Conservation (phyloP, 2,329 filamentous ascomycete species). For the Aspergillus intermedius region DNA sequence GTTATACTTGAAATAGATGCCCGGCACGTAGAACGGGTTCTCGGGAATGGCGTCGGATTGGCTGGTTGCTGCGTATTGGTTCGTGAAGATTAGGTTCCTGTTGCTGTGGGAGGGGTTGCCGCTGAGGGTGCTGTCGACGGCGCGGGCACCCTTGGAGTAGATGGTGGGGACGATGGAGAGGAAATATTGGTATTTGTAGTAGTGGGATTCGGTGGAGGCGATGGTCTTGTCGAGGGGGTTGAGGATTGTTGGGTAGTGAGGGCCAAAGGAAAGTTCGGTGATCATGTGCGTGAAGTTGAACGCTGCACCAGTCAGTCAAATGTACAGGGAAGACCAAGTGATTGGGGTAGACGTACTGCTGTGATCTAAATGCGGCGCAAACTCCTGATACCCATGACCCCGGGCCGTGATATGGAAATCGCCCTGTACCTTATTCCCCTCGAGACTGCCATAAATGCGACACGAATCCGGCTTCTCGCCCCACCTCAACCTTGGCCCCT, state of each 20-base stretch:
- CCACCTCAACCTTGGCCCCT: conserved; percentile 62
- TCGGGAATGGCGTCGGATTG: conserved; percentile 63
- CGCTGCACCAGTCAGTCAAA: conserved; percentile 40
- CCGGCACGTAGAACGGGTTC: conserved; percentile 59
- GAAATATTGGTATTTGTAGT: conserved; percentile 98
- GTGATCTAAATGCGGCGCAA: conserved; percentile 76
- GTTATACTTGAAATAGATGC: conserved; percentile 97
- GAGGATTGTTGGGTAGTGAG: conserved; percentile 87
- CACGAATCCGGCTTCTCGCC: conserved; percentile 64
- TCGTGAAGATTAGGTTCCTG: conserved; percentile 69
- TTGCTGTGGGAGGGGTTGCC: conserved; percentile 27
- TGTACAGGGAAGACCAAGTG: neutral
- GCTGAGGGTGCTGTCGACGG: conserved; percentile 37
- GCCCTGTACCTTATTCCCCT: conserved; percentile 93
- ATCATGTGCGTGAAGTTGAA: conserved; percentile 99
- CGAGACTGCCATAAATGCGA: conserved; percentile 79
- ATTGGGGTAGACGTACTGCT: conserved; percentile 48
- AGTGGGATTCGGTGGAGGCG: conserved; percentile 66
- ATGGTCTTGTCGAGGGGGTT: conserved; percentile 93
- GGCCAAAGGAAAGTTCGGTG: conserved; percentile 90
- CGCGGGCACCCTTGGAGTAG: conserved; percentile 59
- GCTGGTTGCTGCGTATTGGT: conserved; percentile 95
- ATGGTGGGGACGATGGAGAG: conserved; percentile 89
- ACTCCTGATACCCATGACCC: conserved; percentile 87
- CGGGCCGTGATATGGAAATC: conserved; percentile 96